Evolutionary conservation across 2,329 filamentous ascomycete genomes (phyloP), one percentile per base, ranked within the genome.

Genomic region (Elsinoe fawcettii): DNA sequence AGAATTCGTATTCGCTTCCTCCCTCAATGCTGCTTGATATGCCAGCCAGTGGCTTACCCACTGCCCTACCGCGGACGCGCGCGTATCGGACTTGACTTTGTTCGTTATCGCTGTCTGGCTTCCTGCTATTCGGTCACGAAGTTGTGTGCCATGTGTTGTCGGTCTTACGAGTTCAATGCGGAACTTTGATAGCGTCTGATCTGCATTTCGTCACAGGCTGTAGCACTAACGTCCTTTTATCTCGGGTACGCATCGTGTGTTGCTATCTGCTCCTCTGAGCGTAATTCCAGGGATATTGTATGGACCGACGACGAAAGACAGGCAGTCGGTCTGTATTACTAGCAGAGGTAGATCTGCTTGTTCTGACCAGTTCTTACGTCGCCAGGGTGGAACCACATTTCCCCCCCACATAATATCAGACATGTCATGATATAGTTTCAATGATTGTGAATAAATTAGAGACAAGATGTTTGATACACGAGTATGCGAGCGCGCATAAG

Each of bases 221-320:
- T 43, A 43, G 37, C 37, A 43, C 37, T 43, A 43, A 20, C 37
- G 14, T 43, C 37, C 18, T 20, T 43, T n/a, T n/a, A 5, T 16
- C n/a, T 20, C 14, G 37, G 6, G 6, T 7, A 6, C 18, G n/a
- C 5, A n/a, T 5, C 37, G 37, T 16, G n/a, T n/a, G 37, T 43
- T 20, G n/a, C n/a, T 7, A n/a, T n/a, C 37, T 43, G 37, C 18
- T 43, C n/a, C 18, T 43, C 37, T 43, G n/a, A n/a, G 14, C n/a
- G 37, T n/a, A 43, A 16, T 5, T 43, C 37, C n/a, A 43, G 37
- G n/a, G 12, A 47, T 57, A n/a, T 56, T 58, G 41, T 60, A 59
- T 39, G 57, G 57, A 25, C 57, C 59, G 46, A 39, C 36, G 23
- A 60, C 56, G 25, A 44, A 51, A 9, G 57, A 20, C n/a, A 60